A percentile compares a stretch with the other conserved stretches of the same genome.
These are phyloP conservation scores for Pugionium dolabratum DNA, from an alignment of 345 rosid genomes.

Conservation along the genomic window DNA sequence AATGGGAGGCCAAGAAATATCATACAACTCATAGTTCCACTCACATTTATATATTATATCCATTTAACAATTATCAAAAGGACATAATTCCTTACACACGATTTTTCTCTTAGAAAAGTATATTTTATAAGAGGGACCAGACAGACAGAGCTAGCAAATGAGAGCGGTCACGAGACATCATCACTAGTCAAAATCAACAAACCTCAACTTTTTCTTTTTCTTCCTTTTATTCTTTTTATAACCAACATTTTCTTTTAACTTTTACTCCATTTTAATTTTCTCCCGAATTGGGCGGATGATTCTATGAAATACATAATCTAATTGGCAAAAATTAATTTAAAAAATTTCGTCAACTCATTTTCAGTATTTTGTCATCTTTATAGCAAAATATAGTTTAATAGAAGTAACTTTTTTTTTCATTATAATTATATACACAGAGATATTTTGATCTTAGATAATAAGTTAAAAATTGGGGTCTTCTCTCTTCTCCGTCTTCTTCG, in stretches of 20 bases:
- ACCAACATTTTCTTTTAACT: neutral
- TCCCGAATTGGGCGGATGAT: slow-evolving; percentile 15
- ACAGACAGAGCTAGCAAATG: slow-evolving; percentile 35
- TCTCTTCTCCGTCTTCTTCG: slow-evolving; percentile 45
- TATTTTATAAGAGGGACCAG: slow-evolving; percentile 37
- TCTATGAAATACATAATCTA: neutral
- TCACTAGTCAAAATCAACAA: slow-evolving; percentile 44
- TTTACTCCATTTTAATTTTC: slow-evolving; percentile 14
- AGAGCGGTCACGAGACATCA: slow-evolving; percentile 44
- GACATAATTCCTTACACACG: slow-evolving; percentile 38
- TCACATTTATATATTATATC: slow-evolving; percentile 11
- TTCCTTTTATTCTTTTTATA: slow-evolving; percentile 27
- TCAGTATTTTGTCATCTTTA: neutral
- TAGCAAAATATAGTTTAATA: slow-evolving; percentile 1
- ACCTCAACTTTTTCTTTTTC: slow-evolving; percentile 36
- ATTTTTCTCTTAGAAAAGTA: slow-evolving; percentile 26
- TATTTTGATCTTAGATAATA: slow-evolving; percentile 24
- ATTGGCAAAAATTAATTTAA: neutral
- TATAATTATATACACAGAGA: neutral
- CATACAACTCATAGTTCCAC: slow-evolving; percentile 45
- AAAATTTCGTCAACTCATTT: neutral
- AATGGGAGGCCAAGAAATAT: slow-evolving; percentile 36
- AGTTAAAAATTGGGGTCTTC: slow-evolving; percentile 20
- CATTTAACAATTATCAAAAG: slow-evolving; percentile 1
- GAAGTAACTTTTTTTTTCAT: neutral